Conservation (phyloP, 805 yeast genomes). For the Suhomyces sp. region DNA sequence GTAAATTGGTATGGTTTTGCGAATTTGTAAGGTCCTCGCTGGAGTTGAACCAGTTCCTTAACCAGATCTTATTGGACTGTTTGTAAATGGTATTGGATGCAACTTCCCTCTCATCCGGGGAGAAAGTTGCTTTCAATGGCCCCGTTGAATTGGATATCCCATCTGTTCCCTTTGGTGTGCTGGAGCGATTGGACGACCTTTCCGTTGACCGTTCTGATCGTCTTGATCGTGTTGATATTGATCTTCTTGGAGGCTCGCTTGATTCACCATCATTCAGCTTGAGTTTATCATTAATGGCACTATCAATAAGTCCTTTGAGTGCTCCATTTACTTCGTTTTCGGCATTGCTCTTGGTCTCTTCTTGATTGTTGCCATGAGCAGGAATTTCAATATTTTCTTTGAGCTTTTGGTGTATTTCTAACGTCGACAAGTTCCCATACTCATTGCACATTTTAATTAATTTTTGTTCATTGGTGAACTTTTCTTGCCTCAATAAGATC, state of each 20-base stretch:
- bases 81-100: too few species aligned
- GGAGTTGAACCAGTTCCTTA: slow-evolving; percentile 18
- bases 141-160: too few species aligned
- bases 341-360: slow-evolving; percentile 1
- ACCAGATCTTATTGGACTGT: slow-evolving; percentile 12
- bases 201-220: too few species aligned
- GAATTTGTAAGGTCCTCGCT: slow-evolving; percentile 5
- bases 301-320: slow-evolving; percentile 26
- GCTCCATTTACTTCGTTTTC: slow-evolving; percentile 16
- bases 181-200: too few species aligned
- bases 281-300: slow-evolving; percentile 29
- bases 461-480: slow-evolving; percentile 33
- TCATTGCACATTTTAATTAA: slow-evolving; percentile 33
- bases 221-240: too few species aligned
- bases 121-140: too few species aligned
- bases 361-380: background rate
- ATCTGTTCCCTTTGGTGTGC: too few species aligned
- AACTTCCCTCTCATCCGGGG: too few species aligned
- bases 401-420: slow-evolving; percentile 34
- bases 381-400: slow-evolving; percentile 11
- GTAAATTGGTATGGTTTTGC: too few species aligned
- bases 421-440: slow-evolving; percentile 34
- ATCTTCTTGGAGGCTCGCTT: too few species aligned
- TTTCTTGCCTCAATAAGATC: slow-evolving; percentile 32
- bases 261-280: too few species aligned